phyloP scores from a whole-genome alignment of 257 asterid genomes.

The Solanum dulcamara region DNA sequence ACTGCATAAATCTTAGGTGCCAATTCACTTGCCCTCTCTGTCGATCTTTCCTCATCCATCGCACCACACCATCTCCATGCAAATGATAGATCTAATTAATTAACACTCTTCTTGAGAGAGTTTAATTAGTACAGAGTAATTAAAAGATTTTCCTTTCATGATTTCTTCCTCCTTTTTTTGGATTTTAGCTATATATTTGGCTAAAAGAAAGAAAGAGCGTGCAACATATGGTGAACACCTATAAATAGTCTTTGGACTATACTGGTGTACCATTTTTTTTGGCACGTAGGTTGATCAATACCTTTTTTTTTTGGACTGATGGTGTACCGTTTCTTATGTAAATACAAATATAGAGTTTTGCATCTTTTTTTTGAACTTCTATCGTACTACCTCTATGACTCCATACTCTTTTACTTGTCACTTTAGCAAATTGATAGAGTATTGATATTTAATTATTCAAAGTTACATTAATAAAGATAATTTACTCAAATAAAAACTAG shows the following conservation, averaged over 20 bases:
- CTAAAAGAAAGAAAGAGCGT: background rate
- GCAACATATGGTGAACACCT: background rate
- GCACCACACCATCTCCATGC: conserved; percentile 15
- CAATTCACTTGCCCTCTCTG: conserved; percentile 69
- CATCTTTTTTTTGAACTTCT: background rate
- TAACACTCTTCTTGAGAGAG: background rate
- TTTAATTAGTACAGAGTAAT: background rate
- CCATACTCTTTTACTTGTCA: background rate
- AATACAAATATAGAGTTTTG: background rate
- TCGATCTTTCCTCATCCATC: conserved; percentile 30
- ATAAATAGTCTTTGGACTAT: background rate
- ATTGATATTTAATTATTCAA: background rate
- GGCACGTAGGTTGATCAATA: background rate
- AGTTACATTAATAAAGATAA: background rate
- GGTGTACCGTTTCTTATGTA: background rate
- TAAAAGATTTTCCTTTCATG: background rate
- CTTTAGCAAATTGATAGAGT: background rate
- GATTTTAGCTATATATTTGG: background rate
- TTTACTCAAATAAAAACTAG: background rate
- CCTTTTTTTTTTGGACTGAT: background rate
- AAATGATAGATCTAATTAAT: background rate
- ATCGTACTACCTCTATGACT: too few relatives aligned
- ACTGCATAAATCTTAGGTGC: too few relatives aligned
- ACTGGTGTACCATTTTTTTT: background rate
- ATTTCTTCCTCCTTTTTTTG: background rate